These are phyloP conservation scores for Ophiobolus disseminans DNA, from an alignment of 2,329 filamentous ascomycete genomes.

Conservation along the genomic window DNA sequence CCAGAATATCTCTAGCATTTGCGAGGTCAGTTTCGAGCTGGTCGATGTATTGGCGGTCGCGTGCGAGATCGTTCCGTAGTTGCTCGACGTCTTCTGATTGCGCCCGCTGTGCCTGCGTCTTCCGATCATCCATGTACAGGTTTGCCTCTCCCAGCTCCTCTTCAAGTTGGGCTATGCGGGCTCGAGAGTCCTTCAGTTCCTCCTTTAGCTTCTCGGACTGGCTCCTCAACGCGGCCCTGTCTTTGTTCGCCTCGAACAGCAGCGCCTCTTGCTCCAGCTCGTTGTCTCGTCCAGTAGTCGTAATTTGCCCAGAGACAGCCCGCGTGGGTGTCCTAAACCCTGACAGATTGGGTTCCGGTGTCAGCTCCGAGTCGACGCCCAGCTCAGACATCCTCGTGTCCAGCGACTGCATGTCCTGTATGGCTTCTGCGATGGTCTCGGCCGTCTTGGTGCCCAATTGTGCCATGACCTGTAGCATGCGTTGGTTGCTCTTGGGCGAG, in stretches of 20 bases:
- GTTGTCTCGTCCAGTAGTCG: slow-evolving; percentile 49
- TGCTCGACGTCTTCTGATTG: slow-evolving; percentile 54
- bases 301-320: slow-evolving; percentile 35
- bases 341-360: slow-evolving; percentile 39
- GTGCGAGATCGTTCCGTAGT: slow-evolving; percentile 53
- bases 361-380: slow-evolving; percentile 46
- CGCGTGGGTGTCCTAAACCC: slow-evolving; percentile 44
- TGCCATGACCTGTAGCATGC: slow-evolving; percentile 54
- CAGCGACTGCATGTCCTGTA: slow-evolving; percentile 49
- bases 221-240: slow-evolving; percentile 52
- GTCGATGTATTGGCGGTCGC: slow-evolving; percentile 58
- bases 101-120: slow-evolving; percentile 43
- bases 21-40: slow-evolving; percentile 57
- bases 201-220: slow-evolving; percentile 50
- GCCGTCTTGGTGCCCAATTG: slow-evolving; percentile 47
- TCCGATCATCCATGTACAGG: slow-evolving; percentile 53
- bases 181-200: slow-evolving; percentile 52
- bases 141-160: slow-evolving; percentile 57
- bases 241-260: slow-evolving; percentile 57
- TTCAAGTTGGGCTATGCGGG: slow-evolving; percentile 54
- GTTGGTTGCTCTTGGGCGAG: slow-evolving; percentile 56
- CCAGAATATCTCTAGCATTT: slow-evolving; percentile 52
- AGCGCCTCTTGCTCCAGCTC: slow-evolving; percentile 59
- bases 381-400: slow-evolving; percentile 46
- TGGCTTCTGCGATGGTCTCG: slow-evolving; percentile 49